Base-by-base conservation (phyloP, 768 basidiomycete species). In the Kwoniella sp. region DNA sequence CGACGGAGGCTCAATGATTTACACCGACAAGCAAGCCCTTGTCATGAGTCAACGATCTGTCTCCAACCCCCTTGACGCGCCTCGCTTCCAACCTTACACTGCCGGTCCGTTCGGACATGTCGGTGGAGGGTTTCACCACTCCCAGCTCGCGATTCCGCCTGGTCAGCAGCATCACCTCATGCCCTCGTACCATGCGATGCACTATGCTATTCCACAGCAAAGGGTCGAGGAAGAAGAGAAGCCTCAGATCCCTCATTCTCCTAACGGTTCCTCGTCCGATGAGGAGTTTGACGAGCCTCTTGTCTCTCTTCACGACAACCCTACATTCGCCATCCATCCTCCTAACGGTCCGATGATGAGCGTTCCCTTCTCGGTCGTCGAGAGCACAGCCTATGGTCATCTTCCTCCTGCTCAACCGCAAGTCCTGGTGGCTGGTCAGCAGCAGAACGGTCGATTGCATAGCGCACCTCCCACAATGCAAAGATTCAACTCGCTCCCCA, bases 401-500 rank as follows among this genome's bases (percentile, higher is more conserved):
- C 57, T 65, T 44, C 46, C 59, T 48, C 58, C 61, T 12, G 51
- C 37, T 49, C 57, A 58, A 25, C 44, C 64, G 15, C 68, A 67
- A 53, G 22, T 60, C 44, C 30, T 55, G 47, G 52, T 63, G n/a
- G 33, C 55, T n/a, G 29, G 36, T 1, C 56, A 44, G 5, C 33
- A 55, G 1, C 58, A 57, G n/a, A 47, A 33, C 27, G 60, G 56
- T 55, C 62, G 71, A 30, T 57, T 76, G 3, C 71, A 70, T 37
- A 68, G 67, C 21, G 74, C 74, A 22, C 74, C 74, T 0, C 69
- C 74, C 7, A 55, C 46, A 15, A 44, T 76, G 24, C 63, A 69
- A 25, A 58, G 74, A 3, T 76, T 71, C 68, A 63, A 71, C 53
- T 71, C 71, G n/a, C 46, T 68, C 25, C 74, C 74, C 4, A 13